Conservation (phyloP, 2,329 filamentous ascomycete genomes). For the Aureobasidium sp. region DNA sequence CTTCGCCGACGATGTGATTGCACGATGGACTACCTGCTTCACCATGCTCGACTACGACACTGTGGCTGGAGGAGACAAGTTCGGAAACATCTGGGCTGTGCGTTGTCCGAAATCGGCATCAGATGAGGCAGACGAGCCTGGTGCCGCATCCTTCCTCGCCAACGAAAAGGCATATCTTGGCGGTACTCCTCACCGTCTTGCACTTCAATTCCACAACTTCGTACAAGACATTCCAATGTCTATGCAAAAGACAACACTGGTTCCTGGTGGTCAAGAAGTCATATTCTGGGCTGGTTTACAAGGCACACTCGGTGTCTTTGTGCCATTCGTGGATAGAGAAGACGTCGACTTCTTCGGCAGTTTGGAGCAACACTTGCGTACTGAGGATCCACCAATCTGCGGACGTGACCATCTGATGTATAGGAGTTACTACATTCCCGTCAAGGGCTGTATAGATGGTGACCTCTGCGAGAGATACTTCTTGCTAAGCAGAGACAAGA, state of each 20-base stretch:
- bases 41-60: constrained; percentile 98
- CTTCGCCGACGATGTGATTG: constrained; percentile 83
- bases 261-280: constrained; percentile 85
- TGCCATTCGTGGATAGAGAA: constrained; percentile 85
- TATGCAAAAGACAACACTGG: constrained; percentile 79
- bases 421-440: constrained; percentile 88
- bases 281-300: constrained; percentile 91
- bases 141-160: constrained; percentile 80
- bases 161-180: constrained; percentile 87
- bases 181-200: constrained; percentile 76
- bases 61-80: constrained; percentile 90
- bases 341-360: constrained; percentile 98
- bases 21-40: constrained; percentile 83
- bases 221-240: constrained; percentile 87
- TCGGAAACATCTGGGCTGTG: constrained; percentile 91
- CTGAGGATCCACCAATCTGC: constrained; percentile 78
- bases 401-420: constrained; percentile 95
- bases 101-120: constrained; percentile 80
- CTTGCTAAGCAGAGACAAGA: constrained; percentile 76
- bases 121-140: constrained; percentile 85
- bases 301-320: constrained; percentile 85
- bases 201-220: constrained; percentile 81
- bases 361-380: constrained; percentile 79
- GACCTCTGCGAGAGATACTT: constrained; percentile 92
- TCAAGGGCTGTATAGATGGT: constrained; percentile 94